phyloP scores from a whole-genome alignment of 1,139 yeast genomes.

The Geotrichum candidum region DNA sequence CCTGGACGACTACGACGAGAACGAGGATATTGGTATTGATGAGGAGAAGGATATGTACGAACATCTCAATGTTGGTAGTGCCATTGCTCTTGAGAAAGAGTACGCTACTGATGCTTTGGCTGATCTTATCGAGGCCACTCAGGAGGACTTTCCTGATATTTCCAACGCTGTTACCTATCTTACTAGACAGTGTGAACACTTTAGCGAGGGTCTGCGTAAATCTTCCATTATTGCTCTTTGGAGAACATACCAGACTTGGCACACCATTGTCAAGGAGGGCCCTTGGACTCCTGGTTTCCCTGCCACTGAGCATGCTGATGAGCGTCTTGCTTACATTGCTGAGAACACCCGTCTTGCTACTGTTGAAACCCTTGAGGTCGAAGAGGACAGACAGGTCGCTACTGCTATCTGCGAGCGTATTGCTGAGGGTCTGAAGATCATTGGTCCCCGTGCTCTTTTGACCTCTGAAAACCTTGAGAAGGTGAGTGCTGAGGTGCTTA shows the following conservation, averaged over 20 bases:
- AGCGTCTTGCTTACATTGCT: conserved; percentile 51
- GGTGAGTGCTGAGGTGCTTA: conserved; percentile 64
- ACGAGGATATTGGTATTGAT: conserved; percentile 26
- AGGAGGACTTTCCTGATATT: conserved; percentile 72
- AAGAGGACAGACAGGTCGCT: conserved; percentile 75
- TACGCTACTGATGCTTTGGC: conserved; percentile 91
- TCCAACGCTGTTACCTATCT: conserved; percentile 64
- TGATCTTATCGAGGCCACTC: conserved; percentile 83
- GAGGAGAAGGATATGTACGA: conserved; percentile 51
- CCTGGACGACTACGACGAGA: conserved; percentile 31
- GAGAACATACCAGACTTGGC: conserved; percentile 73
- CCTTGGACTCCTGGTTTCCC: conserved; percentile 73
- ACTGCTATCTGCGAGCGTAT: conserved; percentile 71
- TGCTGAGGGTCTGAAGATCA: conserved; percentile 59
- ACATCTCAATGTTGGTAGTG: conserved; percentile 81
- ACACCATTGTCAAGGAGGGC: conserved; percentile 39
- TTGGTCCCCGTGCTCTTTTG: conserved; percentile 66
- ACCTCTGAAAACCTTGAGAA: conserved; percentile 58
- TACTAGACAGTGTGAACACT: conserved; percentile 70
- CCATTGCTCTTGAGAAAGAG: conserved; percentile 94
- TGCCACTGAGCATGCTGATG: conserved; percentile 31
- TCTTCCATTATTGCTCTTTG: conserved; percentile 78
- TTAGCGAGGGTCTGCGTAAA: conserved; percentile 82
- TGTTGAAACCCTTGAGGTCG: conserved; percentile 59
- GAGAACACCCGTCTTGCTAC: conserved; percentile 62